Conservation (phyloP, 1,284 basidiomycete genomes). For the Trichosporon sp. region DNA sequence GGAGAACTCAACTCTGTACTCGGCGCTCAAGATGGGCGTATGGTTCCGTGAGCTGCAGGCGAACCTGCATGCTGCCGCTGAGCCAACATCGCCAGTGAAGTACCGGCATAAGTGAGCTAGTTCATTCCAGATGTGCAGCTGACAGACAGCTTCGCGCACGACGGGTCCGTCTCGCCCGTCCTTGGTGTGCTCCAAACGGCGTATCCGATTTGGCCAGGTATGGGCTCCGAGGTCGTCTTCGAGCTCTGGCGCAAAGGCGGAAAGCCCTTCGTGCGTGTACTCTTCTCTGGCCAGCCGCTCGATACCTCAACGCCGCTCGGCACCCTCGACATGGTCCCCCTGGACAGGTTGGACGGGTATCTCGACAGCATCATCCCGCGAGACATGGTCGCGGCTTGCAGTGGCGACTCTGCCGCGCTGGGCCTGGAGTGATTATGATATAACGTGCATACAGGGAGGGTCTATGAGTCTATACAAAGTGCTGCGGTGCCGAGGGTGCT, state of each 20-base stretch:
- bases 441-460: conserved; percentile 11
- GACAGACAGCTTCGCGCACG: conserved; percentile 46
- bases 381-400: conserved; percentile 34
- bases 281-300: conserved; percentile 42
- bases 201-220: conserved; percentile 49
- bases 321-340: conserved; percentile 40
- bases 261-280: conserved; percentile 35
- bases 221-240: conserved; percentile 51
- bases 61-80: conserved; percentile 37
- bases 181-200: conserved; percentile 46
- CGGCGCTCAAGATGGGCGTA: conserved; percentile 43
- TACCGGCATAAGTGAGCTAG: conserved; percentile 48
- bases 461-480: conserved; percentile 18
- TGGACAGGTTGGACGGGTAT: conserved; percentile 38
- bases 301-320: conserved; percentile 43
- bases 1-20: conserved; percentile 36
- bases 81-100: conserved; percentile 31
- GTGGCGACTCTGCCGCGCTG: neutral
- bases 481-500: neutral
- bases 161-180: conserved; percentile 46
- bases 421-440: neutral
- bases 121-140: neutral
- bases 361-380: conserved; percentile 35
- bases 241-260: conserved; percentile 39
- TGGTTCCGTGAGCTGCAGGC: conserved; percentile 43